Base-by-base conservation (phyloP, 352 stramenopile genomes). In the Globisporangium uncinulatum region DNA sequence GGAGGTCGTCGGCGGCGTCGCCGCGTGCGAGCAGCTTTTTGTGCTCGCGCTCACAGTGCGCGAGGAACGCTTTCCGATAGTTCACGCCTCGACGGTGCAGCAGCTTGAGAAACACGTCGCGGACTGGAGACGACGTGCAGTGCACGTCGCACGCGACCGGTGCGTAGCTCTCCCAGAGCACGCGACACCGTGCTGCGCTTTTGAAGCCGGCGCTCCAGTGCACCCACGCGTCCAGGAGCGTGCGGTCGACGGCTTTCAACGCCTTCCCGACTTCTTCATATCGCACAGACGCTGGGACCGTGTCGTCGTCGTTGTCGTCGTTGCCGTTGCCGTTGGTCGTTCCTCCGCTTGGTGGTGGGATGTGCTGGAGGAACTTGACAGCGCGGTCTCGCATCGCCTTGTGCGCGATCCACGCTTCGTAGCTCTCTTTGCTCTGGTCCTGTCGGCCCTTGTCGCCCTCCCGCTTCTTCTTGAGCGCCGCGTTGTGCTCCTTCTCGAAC, bases 91-190 rank as follows among this genome's bases (percentile, higher is more conserved):
- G 84, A n/a, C 84, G 81, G 59, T 95, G 84, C 19, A 97, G 70
- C 36, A 97, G 70, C 71, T 97, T 97, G 47, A 97, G 73, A 48
- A 97, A 95, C 34, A 95, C 82, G 56, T 95, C 86, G 20, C 89
- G 86, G 31, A 96, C 74, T 6, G 84, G 79, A 11, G 84, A 96
- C 32, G 86, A 95, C 19, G 83, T 81, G 61, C 78, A 92, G 68
- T 96, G 89, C 0, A 94, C 86, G 57, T 97, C 89, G 61, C 89
- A 97, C 10, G 84, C 80, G 19, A 89, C 66, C 0, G 89, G 90
- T 17, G 73, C 53, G 52, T 96, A 94, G 46, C 73, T 87, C 56
- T 97, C 87, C 89, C 88, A 97, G 31, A 95, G 65, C 51, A 89
- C 74, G 20, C 87, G 83, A 54, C 77, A 90, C 1, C 72, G 55